A percentile compares a stretch with the other conserved stretches of the same genome.
Conservation (phyloP, 2,329 filamentous ascomycete species). For the Talaromyces verruculosus region DNA sequence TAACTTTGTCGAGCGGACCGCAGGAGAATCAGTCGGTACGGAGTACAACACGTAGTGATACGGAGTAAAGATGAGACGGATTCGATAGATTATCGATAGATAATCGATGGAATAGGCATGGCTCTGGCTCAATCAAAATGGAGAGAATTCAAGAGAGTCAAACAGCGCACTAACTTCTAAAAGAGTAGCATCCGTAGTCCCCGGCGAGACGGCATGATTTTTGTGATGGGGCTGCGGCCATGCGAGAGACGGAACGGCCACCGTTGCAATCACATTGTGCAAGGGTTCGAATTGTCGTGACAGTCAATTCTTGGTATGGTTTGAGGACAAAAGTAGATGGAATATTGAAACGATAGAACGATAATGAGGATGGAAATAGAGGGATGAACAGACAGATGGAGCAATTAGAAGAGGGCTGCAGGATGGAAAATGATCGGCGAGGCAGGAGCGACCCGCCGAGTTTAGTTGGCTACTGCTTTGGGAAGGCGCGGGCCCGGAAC, state of each 20-base stretch:
- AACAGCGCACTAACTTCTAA: conserved; percentile 1
- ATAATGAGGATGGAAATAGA: not conserved
- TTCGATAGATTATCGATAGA: not conserved
- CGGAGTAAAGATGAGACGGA: not conserved
- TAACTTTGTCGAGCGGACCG: not conserved
- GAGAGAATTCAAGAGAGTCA: not conserved
- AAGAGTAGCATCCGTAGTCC: conserved; percentile 3
- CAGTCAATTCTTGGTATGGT: not conserved
- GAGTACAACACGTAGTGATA: not conserved
- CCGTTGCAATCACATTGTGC: conserved; percentile 16
- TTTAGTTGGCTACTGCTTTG: not conserved
- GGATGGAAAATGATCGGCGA: conserved; percentile 1
- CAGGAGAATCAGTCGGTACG: not conserved
- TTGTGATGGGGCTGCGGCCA: conserved; percentile 9
- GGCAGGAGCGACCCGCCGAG: not conserved
- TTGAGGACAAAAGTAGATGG: not conserved
- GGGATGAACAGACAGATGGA: not conserved
- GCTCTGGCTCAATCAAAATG: not conserved
- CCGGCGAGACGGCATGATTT: conserved; percentile 17
- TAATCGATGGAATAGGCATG: not conserved
- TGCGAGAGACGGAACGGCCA: conserved; percentile 6
- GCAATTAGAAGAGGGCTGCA: not conserved
- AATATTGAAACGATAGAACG: not conserved
- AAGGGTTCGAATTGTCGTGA: not conserved
- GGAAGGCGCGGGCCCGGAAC: not conserved